These are phyloP conservation scores for Strobilomyces echinocephalus DNA, from an alignment of 768 basidiomycete genomes.

Conservation along the genomic window DNA sequence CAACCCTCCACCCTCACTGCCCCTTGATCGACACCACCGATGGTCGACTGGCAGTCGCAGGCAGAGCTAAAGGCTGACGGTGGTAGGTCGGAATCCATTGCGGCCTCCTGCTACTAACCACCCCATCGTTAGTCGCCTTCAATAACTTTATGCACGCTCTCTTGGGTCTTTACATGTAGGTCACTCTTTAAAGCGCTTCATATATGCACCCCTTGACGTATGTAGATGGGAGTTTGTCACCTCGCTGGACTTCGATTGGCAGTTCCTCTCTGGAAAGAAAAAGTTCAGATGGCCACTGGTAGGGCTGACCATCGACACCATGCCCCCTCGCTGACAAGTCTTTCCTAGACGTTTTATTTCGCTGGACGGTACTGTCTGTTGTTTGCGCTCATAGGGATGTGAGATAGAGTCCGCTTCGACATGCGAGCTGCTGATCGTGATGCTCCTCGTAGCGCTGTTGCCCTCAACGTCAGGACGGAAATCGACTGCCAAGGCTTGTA, in stretches of 20 bases:
- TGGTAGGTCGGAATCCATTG: slow-evolving; percentile 29
- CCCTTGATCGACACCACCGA: slow-evolving; percentile 20
- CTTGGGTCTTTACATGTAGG: slow-evolving; percentile 57
- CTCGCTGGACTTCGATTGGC: slow-evolving; percentile 62
- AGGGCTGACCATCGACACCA: not conserved
- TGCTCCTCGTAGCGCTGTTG: slow-evolving; percentile 40
- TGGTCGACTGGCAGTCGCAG: slow-evolving; percentile 57
- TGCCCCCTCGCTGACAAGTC: not conserved
- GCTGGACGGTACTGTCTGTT: slow-evolving; percentile 61
- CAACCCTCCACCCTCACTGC: not conserved
- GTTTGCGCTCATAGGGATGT: slow-evolving; percentile 68
- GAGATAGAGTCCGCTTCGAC: slow-evolving; percentile 22
- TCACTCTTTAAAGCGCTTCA: slow-evolving; percentile 6
- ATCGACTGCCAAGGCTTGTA: slow-evolving; percentile 66
- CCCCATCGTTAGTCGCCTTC: slow-evolving; percentile 25
- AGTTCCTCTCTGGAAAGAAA: slow-evolving; percentile 51
- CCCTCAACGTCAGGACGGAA: slow-evolving; percentile 54
- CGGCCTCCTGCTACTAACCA: slow-evolving; percentile 5
- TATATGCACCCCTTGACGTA: slow-evolving; percentile 4
- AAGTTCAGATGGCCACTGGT: slow-evolving; percentile 69
- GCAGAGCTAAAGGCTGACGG: slow-evolving; percentile 45
- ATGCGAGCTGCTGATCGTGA: not conserved
- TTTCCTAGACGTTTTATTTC: slow-evolving; percentile 59
- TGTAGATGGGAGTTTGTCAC: slow-evolving; percentile 64
- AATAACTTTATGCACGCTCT: slow-evolving; percentile 56